Evolutionary conservation across 768 basidiomycete genomes (phyloP), one percentile per base, ranked within the genome.

Genomic region (Tylopilus rubrobrunneus): DNA sequence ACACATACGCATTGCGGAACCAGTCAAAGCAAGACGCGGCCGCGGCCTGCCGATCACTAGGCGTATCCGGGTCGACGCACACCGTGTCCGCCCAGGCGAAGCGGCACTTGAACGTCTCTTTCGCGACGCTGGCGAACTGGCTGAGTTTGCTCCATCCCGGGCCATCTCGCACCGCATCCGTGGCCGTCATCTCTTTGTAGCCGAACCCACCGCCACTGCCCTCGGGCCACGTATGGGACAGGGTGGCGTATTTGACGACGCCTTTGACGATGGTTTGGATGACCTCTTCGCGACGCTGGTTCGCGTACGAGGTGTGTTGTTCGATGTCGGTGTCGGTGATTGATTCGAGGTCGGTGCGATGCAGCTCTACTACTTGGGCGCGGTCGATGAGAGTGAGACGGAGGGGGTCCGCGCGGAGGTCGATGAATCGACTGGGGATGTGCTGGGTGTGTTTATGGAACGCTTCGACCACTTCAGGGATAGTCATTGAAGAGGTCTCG

Each of bases 301-400:
- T 51, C 21, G 49, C 25, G 7, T 52, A 52, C 7, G 49, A 44
- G 3, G 43, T 44, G 11, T 54, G 28, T 15, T 45, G 34, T 45
- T 54, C 49, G 5, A 54, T 54, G 33, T 54, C 53, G n/a, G 42
- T 28, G 28, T 54, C 53, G 15, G 53, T 54, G 49, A 54, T 51
- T 5, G 53, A 54, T 14, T 52, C 33, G 28, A 54, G 37, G 4
- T 7, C n/a, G 11, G 8, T 5, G 5, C 44, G 27, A 11, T 21
- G 21, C 21, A 14, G 19, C 29, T 37, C 44, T 48, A 54, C 42
- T 29, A n/a, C n/a, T n/a, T 29, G 29, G 5, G 8, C 36, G 28
- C 49, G 53, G 0, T 31, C 36, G 14, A 45, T 11, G 40, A 55
- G 23, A 15, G n/a, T n/a, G n/a, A n/a, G n/a, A n/a, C 10, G 4